Conservation (phyloP, 768 basidiomycete species). For the Leucosporidium yakuticum region DNA sequence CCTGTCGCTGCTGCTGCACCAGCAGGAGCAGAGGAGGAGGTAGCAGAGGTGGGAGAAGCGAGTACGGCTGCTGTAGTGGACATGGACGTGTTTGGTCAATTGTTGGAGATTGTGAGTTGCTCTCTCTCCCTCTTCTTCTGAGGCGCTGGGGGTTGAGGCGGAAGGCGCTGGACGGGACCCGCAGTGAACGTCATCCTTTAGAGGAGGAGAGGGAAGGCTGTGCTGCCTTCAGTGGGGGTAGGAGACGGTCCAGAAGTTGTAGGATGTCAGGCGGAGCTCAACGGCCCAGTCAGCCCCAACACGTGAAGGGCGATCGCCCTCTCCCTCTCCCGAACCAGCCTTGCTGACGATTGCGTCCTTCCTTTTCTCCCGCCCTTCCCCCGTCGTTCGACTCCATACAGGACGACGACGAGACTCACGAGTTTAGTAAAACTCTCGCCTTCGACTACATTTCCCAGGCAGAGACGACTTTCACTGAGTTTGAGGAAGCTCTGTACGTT, state of each 20-base stretch:
- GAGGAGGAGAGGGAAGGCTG: no score
- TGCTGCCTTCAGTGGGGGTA: no score
- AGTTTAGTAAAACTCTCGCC: constrained; percentile 75
- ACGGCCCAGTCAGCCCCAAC: no score
- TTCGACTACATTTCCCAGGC: constrained; percentile 77
- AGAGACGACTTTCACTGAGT: constrained; percentile 62
- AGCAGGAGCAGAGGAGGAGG: no score
- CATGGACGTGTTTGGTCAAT: constrained; percentile 73
- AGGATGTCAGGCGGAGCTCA: no score
- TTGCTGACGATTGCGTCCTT: no score
- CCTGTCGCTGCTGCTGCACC: no score
- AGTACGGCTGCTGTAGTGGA: constrained; percentile 52
- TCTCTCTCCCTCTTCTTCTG: neutral
- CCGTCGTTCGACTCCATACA: constrained; percentile 38
- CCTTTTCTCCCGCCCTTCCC: neutral
- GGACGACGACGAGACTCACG: constrained; percentile 61
- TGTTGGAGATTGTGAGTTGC: constrained; percentile 66
- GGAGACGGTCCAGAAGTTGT: no score
- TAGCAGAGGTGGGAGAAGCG: no score
- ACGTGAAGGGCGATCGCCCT: no score
- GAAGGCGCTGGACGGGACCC: neutral
- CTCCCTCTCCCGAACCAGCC: neutral
- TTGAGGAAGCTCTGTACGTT: constrained; percentile 72
- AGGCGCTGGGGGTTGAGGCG: no score
- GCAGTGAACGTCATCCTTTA: no score